These are phyloP conservation scores for Coemansia erecta DNA, from an alignment of 192 early-diverging fungal species.

Conservation along the genomic window DNA sequence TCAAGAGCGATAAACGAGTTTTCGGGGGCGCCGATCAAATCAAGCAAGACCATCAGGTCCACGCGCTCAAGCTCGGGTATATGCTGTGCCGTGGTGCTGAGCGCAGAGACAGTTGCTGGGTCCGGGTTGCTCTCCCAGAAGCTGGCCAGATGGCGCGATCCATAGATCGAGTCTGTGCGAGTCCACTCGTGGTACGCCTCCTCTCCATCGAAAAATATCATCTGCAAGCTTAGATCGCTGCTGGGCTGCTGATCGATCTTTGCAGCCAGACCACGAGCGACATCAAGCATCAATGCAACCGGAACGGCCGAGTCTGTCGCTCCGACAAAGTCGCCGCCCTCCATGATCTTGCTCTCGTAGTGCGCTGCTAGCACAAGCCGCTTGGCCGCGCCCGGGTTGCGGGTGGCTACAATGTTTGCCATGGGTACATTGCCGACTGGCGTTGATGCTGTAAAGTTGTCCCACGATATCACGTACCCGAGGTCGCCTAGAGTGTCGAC, in stretches of 20 bases:
- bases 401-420: constrained; percentile 88
- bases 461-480: constrained; percentile 78
- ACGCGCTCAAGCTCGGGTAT: constrained; percentile 64
- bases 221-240: constrained; percentile 66
- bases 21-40: constrained; percentile 71
- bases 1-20: constrained; percentile 52
- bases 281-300: constrained; percentile 84
- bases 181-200: constrained; percentile 85
- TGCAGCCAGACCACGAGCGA: constrained; percentile 68
- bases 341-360: constrained; percentile 86
- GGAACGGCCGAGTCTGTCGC: constrained; percentile 91
- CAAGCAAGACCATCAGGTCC: constrained; percentile 83
- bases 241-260: constrained; percentile 54
- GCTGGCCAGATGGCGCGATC: constrained; percentile 79
- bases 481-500: constrained; percentile 62
- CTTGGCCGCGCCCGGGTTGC: constrained; percentile 67
- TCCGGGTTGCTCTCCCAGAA: constrained; percentile 66
- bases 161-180: constrained; percentile 82
- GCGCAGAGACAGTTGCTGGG: constrained; percentile 33
- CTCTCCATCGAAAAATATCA: constrained; percentile 98
- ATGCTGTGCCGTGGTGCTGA: constrained; percentile 20
- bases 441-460: constrained; percentile 73
- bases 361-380: constrained; percentile 88
- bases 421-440: constrained; percentile 75
- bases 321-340: constrained; percentile 69